These are phyloP conservation scores for Annulohypoxylon maeteangense DNA, from an alignment of 495 filamentous ascomycete species.

Conservation along the genomic window DNA sequence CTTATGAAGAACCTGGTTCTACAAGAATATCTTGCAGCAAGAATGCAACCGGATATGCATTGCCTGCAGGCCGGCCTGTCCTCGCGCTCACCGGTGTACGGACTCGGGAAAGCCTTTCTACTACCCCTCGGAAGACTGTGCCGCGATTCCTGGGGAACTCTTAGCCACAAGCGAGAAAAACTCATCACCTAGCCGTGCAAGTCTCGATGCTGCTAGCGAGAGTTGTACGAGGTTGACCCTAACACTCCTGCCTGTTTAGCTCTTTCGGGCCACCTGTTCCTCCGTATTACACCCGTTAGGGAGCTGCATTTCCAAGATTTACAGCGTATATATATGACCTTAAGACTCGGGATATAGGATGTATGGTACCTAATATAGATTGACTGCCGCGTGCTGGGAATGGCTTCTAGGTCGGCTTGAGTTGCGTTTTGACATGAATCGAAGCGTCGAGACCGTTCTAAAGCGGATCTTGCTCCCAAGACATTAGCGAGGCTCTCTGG, in stretches of 20 bases:
- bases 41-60: constrained; percentile 45
- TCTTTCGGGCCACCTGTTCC: background rate
- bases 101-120: constrained; percentile 28
- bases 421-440: constrained; percentile 25
- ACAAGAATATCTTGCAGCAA: constrained; percentile 38
- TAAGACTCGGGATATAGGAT: background rate
- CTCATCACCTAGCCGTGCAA: constrained; percentile 14
- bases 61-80: constrained; percentile 34
- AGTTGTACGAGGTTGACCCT: constrained; percentile 15
- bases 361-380: background rate
- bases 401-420: background rate
- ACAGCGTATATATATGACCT: constrained; percentile 5
- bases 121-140: constrained; percentile 31
- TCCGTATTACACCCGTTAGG: background rate
- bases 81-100: constrained; percentile 35
- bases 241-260: background rate
- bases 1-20: constrained; percentile 35
- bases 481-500: constrained; percentile 8
- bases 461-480: constrained; percentile 21
- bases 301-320: background rate
- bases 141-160: constrained; percentile 32
- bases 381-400: constrained; percentile 2
- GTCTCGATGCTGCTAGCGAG: background rate
- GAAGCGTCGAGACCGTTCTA: constrained; percentile 18
- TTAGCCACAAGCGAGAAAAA: background rate